phyloP scores from a whole-genome alignment of 148 eudicot species.

The Rhododendron vialii region DNA sequence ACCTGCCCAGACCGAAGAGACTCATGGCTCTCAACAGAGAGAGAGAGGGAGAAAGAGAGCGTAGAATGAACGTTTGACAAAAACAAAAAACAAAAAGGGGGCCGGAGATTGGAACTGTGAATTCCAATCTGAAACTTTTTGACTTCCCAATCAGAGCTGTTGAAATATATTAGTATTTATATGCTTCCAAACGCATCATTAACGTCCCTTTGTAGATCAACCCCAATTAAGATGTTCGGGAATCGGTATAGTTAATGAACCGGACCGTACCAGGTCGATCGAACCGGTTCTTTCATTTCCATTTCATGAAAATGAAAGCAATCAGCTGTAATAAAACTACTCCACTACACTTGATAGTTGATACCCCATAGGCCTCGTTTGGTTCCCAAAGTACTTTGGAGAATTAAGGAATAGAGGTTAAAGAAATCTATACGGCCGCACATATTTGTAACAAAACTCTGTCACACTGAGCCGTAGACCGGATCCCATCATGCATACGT shows the following conservation, averaged over 20 bases:
- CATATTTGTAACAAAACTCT: no score
- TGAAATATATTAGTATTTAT: neutral
- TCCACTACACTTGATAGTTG: no score
- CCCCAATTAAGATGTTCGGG: neutral
- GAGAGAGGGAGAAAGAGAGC: conserved; percentile 12
- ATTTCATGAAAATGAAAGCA: neutral
- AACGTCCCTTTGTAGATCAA: neutral
- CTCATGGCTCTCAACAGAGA: conserved; percentile 46
- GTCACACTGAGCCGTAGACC: no score
- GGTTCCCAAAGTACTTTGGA: neutral
- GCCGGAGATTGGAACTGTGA: neutral
- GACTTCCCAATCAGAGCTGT: neutral
- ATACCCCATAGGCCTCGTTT: no score
- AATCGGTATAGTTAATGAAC: neutral
- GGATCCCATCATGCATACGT: no score
- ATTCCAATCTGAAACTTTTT: conserved; percentile 1
- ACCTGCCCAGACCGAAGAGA: conserved; percentile 91
- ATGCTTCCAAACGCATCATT: neutral
- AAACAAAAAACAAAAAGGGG: neutral
- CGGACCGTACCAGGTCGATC: no score
- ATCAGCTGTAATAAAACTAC: neutral
- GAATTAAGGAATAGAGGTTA: neutral
- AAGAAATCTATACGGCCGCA: no score
- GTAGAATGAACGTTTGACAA: neutral
- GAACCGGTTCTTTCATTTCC: neutral